Base-by-base conservation (phyloP, 768 basidiomycete genomes). In the Daedaleopsis nitida region DNA sequence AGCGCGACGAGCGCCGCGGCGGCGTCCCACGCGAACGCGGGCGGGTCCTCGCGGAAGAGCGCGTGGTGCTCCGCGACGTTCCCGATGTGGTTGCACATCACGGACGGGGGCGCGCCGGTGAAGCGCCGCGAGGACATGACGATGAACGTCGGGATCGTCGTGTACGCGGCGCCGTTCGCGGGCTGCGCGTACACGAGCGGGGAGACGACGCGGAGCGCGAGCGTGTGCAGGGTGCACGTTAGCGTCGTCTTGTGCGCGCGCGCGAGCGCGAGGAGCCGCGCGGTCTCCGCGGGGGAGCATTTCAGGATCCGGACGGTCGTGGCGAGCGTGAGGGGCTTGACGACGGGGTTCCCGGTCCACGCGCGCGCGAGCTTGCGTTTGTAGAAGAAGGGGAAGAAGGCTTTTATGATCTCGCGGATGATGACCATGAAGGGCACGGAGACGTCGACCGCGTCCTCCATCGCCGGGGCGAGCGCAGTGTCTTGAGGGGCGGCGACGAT, bases 31-130 rank as follows among this genome's bases (percentile, higher is more conserved):
- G 58, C 62, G 57, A 66, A 64, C 14, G 45, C 50, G 35, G 52
- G 32, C 32, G 55, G 23, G 45, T 3, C 21, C 1, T 37, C 23
- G 32, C 66, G 54, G 17, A 69, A 60, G 35, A 76, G 49, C 4
- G 71, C 60, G 23, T 69, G 52, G 57, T 70, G 68, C 9, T 57
- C 52, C 21, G 64, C 35, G 39, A 71, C 58, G 0, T 63, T 52
- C 7, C 76, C 75, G 44, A 75, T 68, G 49, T 71, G 67, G 63
- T 77, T 74, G 68, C 79, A 77, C 49, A 80, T 69, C 48, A 48
- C 70, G 52, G 68, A 66, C 2, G 64, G 57, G 3, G 77, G 62
- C 8, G 68, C 67, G 21, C 65, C 62, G 3, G 75, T 65, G 37
- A 70, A 60, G 13, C 60, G 70, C 16, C 78, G 73, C 6, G 77